Evolutionary conservation across 1,284 basidiomycete genomes (phyloP), one percentile per base, ranked within the genome.

Genomic region (Fomitopsis pinicola): DNA sequence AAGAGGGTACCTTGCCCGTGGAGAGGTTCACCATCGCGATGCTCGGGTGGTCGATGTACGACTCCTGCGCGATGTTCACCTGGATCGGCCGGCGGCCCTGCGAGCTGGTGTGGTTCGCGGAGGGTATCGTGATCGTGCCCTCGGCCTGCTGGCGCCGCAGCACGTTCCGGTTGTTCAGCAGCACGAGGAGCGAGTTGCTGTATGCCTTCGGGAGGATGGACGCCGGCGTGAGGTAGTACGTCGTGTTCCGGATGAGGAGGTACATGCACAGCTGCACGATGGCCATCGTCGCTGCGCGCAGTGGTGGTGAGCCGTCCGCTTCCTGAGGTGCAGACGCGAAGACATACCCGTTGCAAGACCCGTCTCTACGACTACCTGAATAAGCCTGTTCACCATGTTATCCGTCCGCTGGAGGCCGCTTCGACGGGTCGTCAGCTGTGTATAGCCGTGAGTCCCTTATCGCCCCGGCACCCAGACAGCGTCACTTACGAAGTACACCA

Each of bases 341-440:
- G 22, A 42, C 56, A 15, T 36, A 57, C 56, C 56, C 5, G 56
- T 46, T 7, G 56, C 56, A 15, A 63, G 42, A 17, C 64, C 64
- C 17, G 64, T 65, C 54, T 65, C 62, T 2, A 65, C 45, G 7
- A 57, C 58, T 2, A 63, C 14, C 15, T 42, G 48, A 9, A 65
- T 55, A 19, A 65, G 58, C 44, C 46, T 59, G 35, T 42, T 59
- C 15, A 59, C 30, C 26, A 63, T 48, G 22, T 42, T 54, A 26
- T 59, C 56, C 36, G 58, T 61, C 22, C 53, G 54, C 8, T 42
- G 48, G 22, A 65, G 28, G 2, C 59, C 58, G n/a, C 53, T 63
- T 22, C 61, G 53, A 12, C 54, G 33, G 2, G 33, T 57, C 17
- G 55, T 26, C 9, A 65, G 58, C 56, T 57, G 33, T 2, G 45